Evolutionary conservation across 306 rosid genomes (phyloP), one percentile per base, ranked within the genome.

Genomic region (Crataegus laevigata): DNA sequence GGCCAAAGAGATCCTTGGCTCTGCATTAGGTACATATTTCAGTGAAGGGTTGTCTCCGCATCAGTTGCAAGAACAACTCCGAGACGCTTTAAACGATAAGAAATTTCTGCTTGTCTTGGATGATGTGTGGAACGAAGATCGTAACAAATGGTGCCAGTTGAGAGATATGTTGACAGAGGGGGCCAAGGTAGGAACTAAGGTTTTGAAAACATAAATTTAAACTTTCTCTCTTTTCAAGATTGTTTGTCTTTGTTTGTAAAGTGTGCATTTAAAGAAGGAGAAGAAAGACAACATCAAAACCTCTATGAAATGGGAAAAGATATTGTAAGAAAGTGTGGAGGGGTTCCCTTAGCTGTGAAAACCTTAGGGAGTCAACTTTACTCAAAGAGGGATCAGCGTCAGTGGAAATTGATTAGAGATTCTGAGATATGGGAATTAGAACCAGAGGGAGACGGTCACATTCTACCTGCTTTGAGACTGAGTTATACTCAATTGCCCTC

Each of bases 91-190:
- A 15, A 50, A 1, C 6, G 54, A 50, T 34, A 69, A 81, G 21
- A 87, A 40, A 52, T 75, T 79, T n/a, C 36, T 79, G 54, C 83
- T 74, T 34, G 75, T 79, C 28, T 67, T 79, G 75, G 83, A 80
- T 68, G 83, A 79, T 74, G 69, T 68, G 1, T 76, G 83, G 52
- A 59, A 26, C 0, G n/a, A 17, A 4, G 55, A 17, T 17, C 6
- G 21, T 17, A 1, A 17, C 3, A 50, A 50, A 1, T 50, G 55
- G 55, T 17, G 8, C 15, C 0, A 50, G 36, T 50, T 50, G 55
- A 50, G 55, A 50, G 55, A 50, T 50, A 2, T 50, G 19, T 0
- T 50, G 55, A 17, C 5, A 50, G 55, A 50, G n/a, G 55, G 55
- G 0, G 19, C 55, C 55, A 50, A 50, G 21, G 17, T 2, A 12